Base-by-base conservation (phyloP, 768 basidiomycete genomes). In the Lactarius akahatsu region DNA sequence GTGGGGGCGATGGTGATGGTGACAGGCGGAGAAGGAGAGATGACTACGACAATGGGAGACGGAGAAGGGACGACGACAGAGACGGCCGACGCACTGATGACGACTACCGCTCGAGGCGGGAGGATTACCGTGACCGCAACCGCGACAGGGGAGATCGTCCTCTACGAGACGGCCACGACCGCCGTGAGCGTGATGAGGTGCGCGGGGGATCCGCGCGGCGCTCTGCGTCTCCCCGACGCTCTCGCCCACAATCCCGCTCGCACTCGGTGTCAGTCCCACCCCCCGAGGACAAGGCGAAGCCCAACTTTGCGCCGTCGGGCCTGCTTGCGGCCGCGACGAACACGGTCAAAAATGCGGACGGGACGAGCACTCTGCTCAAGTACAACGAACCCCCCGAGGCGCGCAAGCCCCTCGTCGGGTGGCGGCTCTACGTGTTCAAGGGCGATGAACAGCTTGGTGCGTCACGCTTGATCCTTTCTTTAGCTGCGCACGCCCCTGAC, bases 331-430 rank as follows among this genome's bases (percentile, higher is more conserved):
- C 96, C 4, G 97, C 92, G 73, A 98, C 97, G 2, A 98, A 99
- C 74, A 94, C 92, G 1, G 88, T 96, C 52, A 84, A 85, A 70
- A 82, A 86, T 38, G 78, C 80, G 8, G 88, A 92, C 73, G 93
- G 91, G n/a, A 85, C 85, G 59, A 87, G 80, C 71, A 89, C 90
- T 7, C 86, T 97, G 54, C 80, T 99, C 69, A 99, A 98, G 77
- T 99, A 99, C 76, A 96, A 98, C 69, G 97, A 99, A 76, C 97
- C 97, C 18, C 95, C 97, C 7, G 97, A 99, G 81, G 97, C 96
- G 34, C 81, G 97, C 70, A 98, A 96, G 74, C 96, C 97, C 11
- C 78, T 82, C 5, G 77, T 91, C 40, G 91, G 92, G 20, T 98
- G 97, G 97, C 82, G 97, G 74, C 74, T 99, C 68, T 99, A 98